Conservation (phyloP, 2,329 filamentous ascomycete genomes). For the Sclerotinia sclerotiorum region DNA sequence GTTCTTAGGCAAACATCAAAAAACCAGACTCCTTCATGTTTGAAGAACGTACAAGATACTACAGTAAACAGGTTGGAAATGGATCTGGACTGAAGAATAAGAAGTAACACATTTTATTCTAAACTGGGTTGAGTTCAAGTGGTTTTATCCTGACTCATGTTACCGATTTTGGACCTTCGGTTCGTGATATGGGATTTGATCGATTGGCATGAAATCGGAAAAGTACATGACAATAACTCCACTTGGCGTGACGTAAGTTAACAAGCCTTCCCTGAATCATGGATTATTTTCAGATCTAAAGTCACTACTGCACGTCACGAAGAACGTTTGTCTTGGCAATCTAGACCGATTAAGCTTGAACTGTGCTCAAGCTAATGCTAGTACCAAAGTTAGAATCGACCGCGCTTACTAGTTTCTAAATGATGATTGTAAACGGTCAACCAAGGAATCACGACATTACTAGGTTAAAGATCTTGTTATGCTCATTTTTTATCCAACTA, state of each 20-base stretch:
- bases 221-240: neutral
- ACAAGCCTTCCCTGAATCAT: neutral
- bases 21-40: too few species aligned
- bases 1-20: too few species aligned
- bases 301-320: neutral
- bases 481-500: neutral
- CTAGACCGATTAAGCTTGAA: neutral
- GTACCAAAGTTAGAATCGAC: neutral
- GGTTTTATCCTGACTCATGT: too few species aligned
- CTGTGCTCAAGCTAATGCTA: neutral
- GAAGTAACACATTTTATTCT: too few species aligned
- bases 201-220: neutral
- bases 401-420: neutral
- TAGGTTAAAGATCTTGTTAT: neutral
- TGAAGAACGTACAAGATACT: too few species aligned
- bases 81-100: too few species aligned
- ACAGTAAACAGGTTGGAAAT: too few species aligned
- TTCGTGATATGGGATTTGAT: neutral
- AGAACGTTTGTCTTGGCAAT: neutral
- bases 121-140: too few species aligned
- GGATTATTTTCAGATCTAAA: neutral
- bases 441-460: neutral
- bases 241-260: neutral
- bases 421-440: neutral
- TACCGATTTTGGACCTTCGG: neutral